Percentiles rank a stretch among this genome's conserved stretches.
Conservation (phyloP, 805 yeast genomes). For the Wickerhamomyces tratensis region DNA sequence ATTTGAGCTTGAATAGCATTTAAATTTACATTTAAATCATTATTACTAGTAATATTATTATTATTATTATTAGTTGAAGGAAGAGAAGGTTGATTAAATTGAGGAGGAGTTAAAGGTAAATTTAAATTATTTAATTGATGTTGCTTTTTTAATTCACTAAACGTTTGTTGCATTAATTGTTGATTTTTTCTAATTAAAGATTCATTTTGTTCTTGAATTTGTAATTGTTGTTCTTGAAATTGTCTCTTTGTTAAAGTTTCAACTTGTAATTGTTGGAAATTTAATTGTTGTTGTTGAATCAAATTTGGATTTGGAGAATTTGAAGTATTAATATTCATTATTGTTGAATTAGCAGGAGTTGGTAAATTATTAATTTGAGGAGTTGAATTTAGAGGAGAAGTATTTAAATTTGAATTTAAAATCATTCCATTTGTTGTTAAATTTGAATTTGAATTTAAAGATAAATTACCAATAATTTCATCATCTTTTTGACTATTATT, state of each 20-base stretch:
- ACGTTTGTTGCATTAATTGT: too few relatives aligned
- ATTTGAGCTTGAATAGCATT: too few relatives aligned
- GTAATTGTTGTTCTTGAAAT: slow-evolving; percentile 1
- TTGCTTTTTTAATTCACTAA: too few relatives aligned
- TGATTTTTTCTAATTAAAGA: too few relatives aligned
- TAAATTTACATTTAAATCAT: too few relatives aligned
- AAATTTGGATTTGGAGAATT: slow-evolving; percentile 1
- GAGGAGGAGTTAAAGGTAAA: neutral
- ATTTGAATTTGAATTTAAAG: neutral
- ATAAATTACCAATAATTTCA: neutral
- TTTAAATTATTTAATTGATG: too few relatives aligned
- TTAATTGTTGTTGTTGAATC: neutral
- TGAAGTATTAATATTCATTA: slow-evolving; percentile 3
- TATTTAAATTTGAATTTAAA: neutral
- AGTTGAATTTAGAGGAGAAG: neutral
- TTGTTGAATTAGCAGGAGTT: slow-evolving; percentile 9
- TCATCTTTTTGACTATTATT: neutral
- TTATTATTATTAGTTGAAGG: too few relatives aligned
- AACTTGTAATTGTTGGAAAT: neutral
- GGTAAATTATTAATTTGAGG: slow-evolving; percentile 3
- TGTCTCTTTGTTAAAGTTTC: neutral
- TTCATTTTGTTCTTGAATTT: slow-evolving; percentile 7
- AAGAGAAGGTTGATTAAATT: neutral
- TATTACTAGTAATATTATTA: too few relatives aligned
- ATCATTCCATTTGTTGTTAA: neutral